These are phyloP conservation scores for Metarhizium brunneum DNA, from an alignment of 2,329 filamentous ascomycete genomes.

Conservation along the genomic window DNA sequence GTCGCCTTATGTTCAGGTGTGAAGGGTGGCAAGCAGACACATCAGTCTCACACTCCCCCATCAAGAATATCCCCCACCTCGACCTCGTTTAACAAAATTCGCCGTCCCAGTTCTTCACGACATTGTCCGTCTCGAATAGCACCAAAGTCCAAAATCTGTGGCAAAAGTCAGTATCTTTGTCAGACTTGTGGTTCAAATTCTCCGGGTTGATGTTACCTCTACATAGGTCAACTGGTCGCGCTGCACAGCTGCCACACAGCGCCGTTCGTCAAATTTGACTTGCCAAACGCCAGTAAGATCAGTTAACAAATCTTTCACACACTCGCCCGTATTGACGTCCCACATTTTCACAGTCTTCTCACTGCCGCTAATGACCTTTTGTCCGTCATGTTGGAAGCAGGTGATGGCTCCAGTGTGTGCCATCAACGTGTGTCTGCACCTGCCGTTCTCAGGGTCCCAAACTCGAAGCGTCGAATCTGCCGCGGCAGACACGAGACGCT, in stretches of 20 bases:
- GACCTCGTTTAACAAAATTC: slow-evolving; percentile 57
- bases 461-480: slow-evolving; percentile 92
- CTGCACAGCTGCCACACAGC: slow-evolving; percentile 95
- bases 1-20: not conserved
- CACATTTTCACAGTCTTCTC: slow-evolving; percentile 98
- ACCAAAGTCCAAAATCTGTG: slow-evolving; percentile 91
- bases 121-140: slow-evolving; percentile 82
- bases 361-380: slow-evolving; percentile 93
- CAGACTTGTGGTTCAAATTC: not conserved
- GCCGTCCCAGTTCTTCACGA: slow-evolving; percentile 65
- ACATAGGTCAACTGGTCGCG: slow-evolving; percentile 88
- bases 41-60: slow-evolving; percentile 16
- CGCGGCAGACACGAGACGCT: slow-evolving; percentile 86
- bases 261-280: slow-evolving; percentile 90
- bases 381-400: slow-evolving; percentile 94
- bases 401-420: slow-evolving; percentile 97
- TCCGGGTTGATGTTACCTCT: slow-evolving; percentile 58
- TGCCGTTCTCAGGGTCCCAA: slow-evolving; percentile 90
- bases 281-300: slow-evolving; percentile 98
- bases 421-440: slow-evolving; percentile 81
- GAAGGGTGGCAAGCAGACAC: not conserved
- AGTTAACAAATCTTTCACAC: slow-evolving; percentile 83
- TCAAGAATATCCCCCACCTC: slow-evolving; percentile 44
- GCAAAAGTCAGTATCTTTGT: not conserved
- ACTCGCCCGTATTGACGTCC: slow-evolving; percentile 88